Evolutionary conservation across 2,329 filamentous ascomycete species (phyloP).

Genomic region (Paecilomyces fulvus): DNA sequence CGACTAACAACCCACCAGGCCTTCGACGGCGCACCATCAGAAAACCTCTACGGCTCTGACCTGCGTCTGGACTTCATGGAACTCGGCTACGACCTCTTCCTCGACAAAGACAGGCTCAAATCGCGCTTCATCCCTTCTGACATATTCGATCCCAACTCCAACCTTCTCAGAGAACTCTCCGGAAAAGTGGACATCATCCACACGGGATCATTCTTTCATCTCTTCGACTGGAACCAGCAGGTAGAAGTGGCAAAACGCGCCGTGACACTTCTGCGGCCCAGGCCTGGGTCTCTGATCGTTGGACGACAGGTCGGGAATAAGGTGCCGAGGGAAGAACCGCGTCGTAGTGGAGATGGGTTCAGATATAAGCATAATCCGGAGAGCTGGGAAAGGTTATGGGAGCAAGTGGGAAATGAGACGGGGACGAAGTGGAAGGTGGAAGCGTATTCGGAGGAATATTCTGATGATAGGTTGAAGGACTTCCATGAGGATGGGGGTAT

Average conservation of each 20-base stretch:
- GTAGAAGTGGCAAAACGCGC: constrained; percentile 24
- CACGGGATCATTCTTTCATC: constrained; percentile 34
- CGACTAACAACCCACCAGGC: constrained; percentile 16
- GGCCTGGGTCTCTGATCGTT: constrained; percentile 14
- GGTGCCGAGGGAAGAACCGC: constrained; percentile 5
- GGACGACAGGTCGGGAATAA: constrained; percentile 14
- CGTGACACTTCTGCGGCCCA: constrained; percentile 20
- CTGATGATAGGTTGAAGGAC: neutral
- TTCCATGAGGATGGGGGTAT: neutral
- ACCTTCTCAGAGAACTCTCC: constrained; percentile 15
- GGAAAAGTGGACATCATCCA: constrained; percentile 32
- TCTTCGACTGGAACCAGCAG: constrained; percentile 28
- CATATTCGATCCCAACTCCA: constrained; percentile 27
- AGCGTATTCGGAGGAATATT: neutral
- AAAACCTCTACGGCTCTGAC: constrained; percentile 45
- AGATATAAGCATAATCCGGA: constrained; percentile 42
- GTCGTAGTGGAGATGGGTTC: neutral
- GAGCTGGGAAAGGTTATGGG: constrained; percentile 48
- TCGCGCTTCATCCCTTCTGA: constrained; percentile 43
- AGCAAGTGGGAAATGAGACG: constrained; percentile 43
- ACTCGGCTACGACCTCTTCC: constrained; percentile 57
- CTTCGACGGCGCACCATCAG: constrained; percentile 42
- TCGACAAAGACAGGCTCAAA: constrained; percentile 43
- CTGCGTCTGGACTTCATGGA: constrained; percentile 45
- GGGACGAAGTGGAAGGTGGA: constrained; percentile 42